A percentile compares a stretch with the other conserved stretches of the same genome.
These are phyloP conservation scores for Aspergillus carbonarius DNA, from an alignment of 2,329 filamentous ascomycete species.

Conservation along the genomic window DNA sequence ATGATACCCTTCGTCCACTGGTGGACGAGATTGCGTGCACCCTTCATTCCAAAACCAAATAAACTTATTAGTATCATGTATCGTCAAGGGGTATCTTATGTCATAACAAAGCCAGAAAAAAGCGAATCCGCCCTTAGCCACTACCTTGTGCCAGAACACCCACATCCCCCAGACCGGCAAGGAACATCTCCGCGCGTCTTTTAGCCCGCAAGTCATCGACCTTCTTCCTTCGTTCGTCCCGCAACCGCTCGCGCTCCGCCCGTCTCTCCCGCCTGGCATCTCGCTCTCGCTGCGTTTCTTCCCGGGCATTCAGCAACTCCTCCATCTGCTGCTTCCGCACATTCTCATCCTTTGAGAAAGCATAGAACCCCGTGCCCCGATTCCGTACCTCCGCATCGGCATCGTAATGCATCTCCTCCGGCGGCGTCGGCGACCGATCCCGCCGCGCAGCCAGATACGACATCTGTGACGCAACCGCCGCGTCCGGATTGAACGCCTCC, in stretches of 20 bases:
- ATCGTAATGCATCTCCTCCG: slow-evolving; percentile 80
- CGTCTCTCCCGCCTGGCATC: slow-evolving; percentile 57
- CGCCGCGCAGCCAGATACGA: slow-evolving; percentile 72
- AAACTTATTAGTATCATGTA: slow-evolving; percentile 2
- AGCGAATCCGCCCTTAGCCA: not conserved
- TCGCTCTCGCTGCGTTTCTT: slow-evolving; percentile 66
- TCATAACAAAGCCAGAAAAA: not conserved
- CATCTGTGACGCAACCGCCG: slow-evolving; percentile 66
- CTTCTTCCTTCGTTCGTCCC: slow-evolving; percentile 57
- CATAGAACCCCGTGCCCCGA: slow-evolving; percentile 89
- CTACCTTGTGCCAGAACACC: slow-evolving; percentile 16
- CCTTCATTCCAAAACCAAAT: not conserved
- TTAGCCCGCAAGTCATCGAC: slow-evolving; percentile 57
- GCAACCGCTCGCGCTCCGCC: slow-evolving; percentile 59
- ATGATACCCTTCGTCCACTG: slow-evolving; percentile 5
- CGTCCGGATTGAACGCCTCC: slow-evolving; percentile 76
- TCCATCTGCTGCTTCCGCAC: slow-evolving; percentile 72
- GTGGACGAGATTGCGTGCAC: slow-evolving; percentile 1
- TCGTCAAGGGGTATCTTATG: slow-evolving; percentile 13
- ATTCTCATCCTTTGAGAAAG: slow-evolving; percentile 76
- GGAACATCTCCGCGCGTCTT: slow-evolving; percentile 70
- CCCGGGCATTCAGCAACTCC: slow-evolving; percentile 64
- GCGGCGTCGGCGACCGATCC: slow-evolving; percentile 77
- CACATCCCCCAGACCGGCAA: slow-evolving; percentile 56
- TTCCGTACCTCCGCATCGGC: slow-evolving; percentile 77